A percentile compares a stretch with the other conserved stretches of the same genome.
Evolutionary conservation across 768 basidiomycete species (phyloP).

Genomic region (Leccinum fibrillosum): DNA sequence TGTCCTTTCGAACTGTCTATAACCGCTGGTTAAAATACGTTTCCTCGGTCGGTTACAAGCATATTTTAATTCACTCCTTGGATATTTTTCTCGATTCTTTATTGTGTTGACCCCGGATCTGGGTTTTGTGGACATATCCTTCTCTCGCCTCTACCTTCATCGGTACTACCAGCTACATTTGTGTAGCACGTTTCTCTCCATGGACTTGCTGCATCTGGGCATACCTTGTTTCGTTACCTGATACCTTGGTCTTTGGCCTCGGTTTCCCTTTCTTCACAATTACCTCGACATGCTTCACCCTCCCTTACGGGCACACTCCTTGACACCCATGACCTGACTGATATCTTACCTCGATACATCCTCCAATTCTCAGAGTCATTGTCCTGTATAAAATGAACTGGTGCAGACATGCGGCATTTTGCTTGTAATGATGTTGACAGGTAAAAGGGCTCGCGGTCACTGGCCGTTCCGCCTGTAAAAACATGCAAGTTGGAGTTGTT

Average conservation of each 20-base stretch:
- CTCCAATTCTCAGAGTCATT: neutral
- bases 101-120: conserved; percentile 1
- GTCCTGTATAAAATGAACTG: conserved; percentile 7
- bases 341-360: conserved; percentile 2
- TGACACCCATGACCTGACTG: conserved; percentile 1
- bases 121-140: conserved; percentile 10
- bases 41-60: neutral
- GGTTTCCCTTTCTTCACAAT: neutral
- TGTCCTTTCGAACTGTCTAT: conserved; percentile 69
- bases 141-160: neutral
- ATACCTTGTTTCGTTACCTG: neutral
- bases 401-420: neutral
- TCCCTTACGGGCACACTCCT: conserved; percentile 7
- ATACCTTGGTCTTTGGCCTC: conserved; percentile 1
- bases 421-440: neutral
- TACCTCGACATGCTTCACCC: neutral
- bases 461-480: too few species aligned
- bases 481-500: too few species aligned
- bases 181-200: neutral
- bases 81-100: conserved; percentile 11
- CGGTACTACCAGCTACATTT: neutral
- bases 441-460: neutral
- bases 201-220: conserved; percentile 4
- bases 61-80: neutral
- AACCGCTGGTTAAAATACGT: conserved; percentile 42